A percentile compares a stretch with the other conserved stretches of the same genome.
These are phyloP conservation scores for Glycine latifolia DNA, from an alignment of 306 rosid species.

Conservation along the genomic window DNA sequence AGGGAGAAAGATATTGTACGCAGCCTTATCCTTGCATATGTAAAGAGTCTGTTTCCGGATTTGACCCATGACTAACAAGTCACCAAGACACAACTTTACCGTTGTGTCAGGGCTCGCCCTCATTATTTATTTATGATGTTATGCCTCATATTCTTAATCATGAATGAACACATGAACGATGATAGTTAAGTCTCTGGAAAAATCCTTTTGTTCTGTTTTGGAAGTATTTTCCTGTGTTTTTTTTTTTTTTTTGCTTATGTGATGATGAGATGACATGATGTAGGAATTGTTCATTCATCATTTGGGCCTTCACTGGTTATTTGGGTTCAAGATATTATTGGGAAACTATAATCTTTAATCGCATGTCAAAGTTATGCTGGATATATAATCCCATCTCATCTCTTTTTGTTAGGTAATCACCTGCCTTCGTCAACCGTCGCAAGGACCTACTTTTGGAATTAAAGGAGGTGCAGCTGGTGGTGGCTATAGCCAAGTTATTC, in stretches of 20 bases:
- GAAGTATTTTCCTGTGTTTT: background rate
- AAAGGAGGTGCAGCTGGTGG: slow-evolving; percentile 99
- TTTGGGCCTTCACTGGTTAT: slow-evolving; percentile 15
- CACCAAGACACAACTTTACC: too few species aligned
- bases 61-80: too few species aligned
- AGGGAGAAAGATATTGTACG: too few species aligned
- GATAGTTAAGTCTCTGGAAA: background rate
- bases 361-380: slow-evolving; percentile 26
- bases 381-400: slow-evolving; percentile 16
- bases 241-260: background rate
- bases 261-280: slow-evolving; percentile 25
- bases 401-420: slow-evolving; percentile 76
- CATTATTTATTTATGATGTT: background rate
- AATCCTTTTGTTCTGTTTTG: slow-evolving; percentile 2
- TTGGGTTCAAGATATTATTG: slow-evolving; percentile 7
- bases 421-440: slow-evolving; percentile 98
- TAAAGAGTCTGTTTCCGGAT: too few species aligned
- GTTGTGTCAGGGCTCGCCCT: too few species aligned
- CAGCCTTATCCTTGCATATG: too few species aligned
- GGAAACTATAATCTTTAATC: slow-evolving; percentile 15
- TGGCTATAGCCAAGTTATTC: slow-evolving; percentile 99
- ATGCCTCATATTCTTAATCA: too few species aligned
- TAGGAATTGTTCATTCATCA: slow-evolving; percentile 21
- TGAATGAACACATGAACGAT: too few species aligned
- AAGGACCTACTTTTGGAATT: slow-evolving; percentile 99